These are phyloP conservation scores for Oidiodendron maius DNA, from an alignment of 495 filamentous ascomycete genomes.

Conservation along the genomic window DNA sequence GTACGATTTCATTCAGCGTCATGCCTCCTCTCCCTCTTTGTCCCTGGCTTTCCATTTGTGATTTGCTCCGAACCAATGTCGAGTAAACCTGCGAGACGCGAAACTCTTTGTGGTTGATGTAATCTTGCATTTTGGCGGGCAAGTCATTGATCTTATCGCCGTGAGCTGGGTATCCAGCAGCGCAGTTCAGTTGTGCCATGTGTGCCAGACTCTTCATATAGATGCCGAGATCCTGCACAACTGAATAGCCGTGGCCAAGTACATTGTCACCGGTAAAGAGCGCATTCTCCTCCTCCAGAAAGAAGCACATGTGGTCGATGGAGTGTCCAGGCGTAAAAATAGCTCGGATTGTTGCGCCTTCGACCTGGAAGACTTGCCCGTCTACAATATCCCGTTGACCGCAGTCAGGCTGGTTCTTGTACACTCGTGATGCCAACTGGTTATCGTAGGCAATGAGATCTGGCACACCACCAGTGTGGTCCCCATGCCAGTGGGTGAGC, in stretches of 20 bases:
- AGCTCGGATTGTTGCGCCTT: conserved; percentile 70
- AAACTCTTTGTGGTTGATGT: conserved; percentile 26
- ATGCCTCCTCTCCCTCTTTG: conserved; percentile 23
- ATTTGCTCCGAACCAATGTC: conserved; percentile 19
- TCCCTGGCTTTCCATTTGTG: background rate
- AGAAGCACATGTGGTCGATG: conserved; percentile 70
- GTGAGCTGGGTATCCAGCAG: conserved; percentile 78
- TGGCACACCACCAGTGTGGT: conserved; percentile 68
- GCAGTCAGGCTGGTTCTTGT: conserved; percentile 44
- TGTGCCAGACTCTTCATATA: conserved; percentile 65
- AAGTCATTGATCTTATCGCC: conserved; percentile 66
- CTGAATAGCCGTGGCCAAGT: conserved; percentile 83
- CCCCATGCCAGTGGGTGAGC: conserved; percentile 83
- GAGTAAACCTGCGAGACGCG: conserved; percentile 32
- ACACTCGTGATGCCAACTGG: conserved; percentile 33
- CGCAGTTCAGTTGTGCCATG: conserved; percentile 58
- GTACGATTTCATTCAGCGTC: conserved; percentile 33
- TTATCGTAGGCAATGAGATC: conserved; percentile 59
- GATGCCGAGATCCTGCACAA: conserved; percentile 71
- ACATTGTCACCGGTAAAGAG: conserved; percentile 93
- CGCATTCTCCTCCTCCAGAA: conserved; percentile 68
- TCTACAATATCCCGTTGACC: conserved; percentile 53
- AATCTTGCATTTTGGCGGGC: conserved; percentile 49
- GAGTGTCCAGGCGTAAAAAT: conserved; percentile 79
- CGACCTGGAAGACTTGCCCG: conserved; percentile 62